A percentile compares a stretch with the other conserved stretches of the same genome.
Conservation (phyloP, 805 yeast species). For the Blastobotrys peoriensis region DNA sequence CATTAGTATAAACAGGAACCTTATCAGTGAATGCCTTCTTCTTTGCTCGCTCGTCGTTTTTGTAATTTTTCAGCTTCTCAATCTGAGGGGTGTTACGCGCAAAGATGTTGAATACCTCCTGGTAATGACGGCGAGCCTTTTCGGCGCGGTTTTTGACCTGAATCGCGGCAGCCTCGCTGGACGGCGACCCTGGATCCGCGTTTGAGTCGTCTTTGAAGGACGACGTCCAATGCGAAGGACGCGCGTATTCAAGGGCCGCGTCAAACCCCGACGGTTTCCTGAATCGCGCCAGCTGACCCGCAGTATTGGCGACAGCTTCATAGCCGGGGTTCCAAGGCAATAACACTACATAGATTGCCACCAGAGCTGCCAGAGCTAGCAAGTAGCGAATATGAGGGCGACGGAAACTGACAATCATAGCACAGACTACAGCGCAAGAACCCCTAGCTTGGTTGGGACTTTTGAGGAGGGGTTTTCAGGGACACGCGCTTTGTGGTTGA, state of each 20-base stretch:
- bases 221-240: neutral
- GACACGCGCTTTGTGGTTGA: too few relatives aligned
- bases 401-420: neutral
- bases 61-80: constrained; percentile 38
- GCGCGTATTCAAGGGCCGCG: neutral
- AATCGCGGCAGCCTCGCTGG: too few relatives aligned
- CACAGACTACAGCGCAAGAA: too few relatives aligned
- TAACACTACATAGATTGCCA: neutral
- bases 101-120: constrained; percentile 37
- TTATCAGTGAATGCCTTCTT: constrained; percentile 22
- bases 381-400: neutral
- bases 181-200: neutral
- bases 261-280: neutral
- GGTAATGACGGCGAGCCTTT: constrained; percentile 24
- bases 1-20: constrained; percentile 44
- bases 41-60: constrained; percentile 35
- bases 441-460: too few relatives aligned
- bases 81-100: constrained; percentile 42
- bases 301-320: neutral
- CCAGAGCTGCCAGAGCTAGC: neutral
- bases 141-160: neutral
- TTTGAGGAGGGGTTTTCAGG: too few relatives aligned
- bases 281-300: neutral
- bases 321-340: neutral
- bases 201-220: neutral